Evolutionary conservation across 208 protist genomes (phyloP).

Genomic region (Trypanosoma mega): DNA sequence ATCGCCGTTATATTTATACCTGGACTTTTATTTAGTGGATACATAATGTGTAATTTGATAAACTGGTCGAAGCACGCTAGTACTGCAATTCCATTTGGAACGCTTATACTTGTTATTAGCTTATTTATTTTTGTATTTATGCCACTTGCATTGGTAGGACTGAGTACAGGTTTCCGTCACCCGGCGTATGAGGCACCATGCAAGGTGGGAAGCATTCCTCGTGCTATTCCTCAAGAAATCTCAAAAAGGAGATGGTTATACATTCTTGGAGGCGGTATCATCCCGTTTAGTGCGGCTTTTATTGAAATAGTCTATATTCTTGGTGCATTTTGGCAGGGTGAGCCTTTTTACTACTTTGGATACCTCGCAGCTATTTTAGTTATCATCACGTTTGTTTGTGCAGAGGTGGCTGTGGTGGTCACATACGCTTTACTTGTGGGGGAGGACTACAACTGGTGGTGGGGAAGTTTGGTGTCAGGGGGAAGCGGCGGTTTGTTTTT

Average conservation of each 20-base stretch:
- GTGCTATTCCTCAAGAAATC: constrained; percentile 87
- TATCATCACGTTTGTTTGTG: constrained; percentile 92
- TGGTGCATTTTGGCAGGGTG: constrained; percentile 88
- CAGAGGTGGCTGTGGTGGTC: constrained; percentile 96
- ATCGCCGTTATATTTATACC: constrained; percentile 54
- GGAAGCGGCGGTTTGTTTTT: constrained; percentile 86
- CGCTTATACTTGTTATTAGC: constrained; percentile 41
- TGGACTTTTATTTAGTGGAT: constrained; percentile 29
- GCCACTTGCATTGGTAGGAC: constrained; percentile 91
- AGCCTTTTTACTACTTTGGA: constrained; percentile 96
- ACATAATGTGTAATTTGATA: constrained; percentile 68
- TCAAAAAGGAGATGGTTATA: constrained; percentile 36
- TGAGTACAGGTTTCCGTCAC: constrained; percentile 90
- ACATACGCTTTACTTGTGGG: constrained; percentile 95
- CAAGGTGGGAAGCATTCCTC: constrained; percentile 93
- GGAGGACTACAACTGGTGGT: constrained; percentile 98
- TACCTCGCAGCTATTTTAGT: constrained; percentile 93
- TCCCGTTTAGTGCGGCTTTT: constrained; percentile 97
- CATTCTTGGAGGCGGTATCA: constrained; percentile 45
- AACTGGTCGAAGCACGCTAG: constrained; percentile 56
- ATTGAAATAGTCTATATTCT: constrained; percentile 98
- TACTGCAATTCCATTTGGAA: constrained; percentile 64
- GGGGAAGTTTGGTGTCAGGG: constrained; percentile 90
- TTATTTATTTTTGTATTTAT: constrained; percentile 92
- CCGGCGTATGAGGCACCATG: constrained; percentile 58